phyloP scores from a whole-genome alignment of 139 green algal genomes.

The Edaphochlamys debaryana region DNA sequence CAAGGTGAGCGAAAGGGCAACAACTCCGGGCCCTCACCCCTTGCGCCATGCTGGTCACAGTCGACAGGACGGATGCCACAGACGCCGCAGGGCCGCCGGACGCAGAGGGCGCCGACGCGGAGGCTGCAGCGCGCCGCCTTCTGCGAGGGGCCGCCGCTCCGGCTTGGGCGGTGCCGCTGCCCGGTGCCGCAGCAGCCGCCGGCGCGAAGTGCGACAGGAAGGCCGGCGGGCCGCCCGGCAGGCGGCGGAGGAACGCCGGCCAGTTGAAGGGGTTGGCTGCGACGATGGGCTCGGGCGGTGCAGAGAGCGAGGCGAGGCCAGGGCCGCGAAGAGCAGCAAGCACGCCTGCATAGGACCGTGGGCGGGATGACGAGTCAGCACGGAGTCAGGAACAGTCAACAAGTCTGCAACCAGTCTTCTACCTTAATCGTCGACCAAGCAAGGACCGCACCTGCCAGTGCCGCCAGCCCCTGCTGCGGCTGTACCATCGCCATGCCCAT shows the following conservation, averaged over 20 bases:
- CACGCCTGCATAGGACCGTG: conserved; percentile 24
- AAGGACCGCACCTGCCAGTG: conserved; percentile 58
- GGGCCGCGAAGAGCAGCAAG: not conserved
- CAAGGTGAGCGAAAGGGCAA: no score
- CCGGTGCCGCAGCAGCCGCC: not conserved
- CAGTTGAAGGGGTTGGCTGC: conserved; percentile 75
- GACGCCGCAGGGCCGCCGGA: not conserved
- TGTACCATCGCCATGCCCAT: conserved; percentile 74
- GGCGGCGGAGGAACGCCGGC: conserved; percentile 62
- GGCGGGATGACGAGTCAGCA: no score
- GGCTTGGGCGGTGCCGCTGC: not conserved
- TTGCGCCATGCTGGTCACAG: conserved; percentile 46
- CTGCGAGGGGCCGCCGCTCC: no score
- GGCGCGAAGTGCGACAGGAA: conserved; percentile 12
- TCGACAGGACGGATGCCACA: not conserved
- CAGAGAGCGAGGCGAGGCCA: no score
- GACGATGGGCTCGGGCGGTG: conserved; percentile 41
- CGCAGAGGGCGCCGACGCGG: not conserved
- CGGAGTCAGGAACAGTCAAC: no score
- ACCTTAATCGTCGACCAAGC: no score
- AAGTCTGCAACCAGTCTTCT: no score
- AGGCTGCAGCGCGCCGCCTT: not conserved
- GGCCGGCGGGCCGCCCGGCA: conserved; percentile 45
- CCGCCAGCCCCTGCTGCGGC: conserved; percentile 63
- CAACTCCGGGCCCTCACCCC: not conserved